Percentiles rank a stretch among this genome's conserved stretches.
Conservation (phyloP, 495 filamentous ascomycete species). For the Penicillium egyptiacum region DNA sequence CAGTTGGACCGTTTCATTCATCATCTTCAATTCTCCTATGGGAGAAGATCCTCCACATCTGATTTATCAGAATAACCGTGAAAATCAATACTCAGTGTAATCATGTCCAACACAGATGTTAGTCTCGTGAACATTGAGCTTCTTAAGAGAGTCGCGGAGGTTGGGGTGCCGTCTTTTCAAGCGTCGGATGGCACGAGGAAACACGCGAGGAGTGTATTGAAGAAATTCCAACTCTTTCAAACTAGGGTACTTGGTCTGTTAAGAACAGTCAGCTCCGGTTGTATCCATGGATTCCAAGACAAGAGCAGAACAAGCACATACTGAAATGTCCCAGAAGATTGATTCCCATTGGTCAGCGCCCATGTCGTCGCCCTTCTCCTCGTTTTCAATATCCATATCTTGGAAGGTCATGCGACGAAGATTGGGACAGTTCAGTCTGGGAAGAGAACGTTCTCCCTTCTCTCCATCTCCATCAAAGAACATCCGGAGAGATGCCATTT, state of each 20-base stretch:
- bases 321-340: constrained; percentile 1
- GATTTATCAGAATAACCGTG: too few species aligned
- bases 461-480: too few species aligned
- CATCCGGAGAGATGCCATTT: neutral
- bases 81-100: too few species aligned
- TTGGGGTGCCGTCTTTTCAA: neutral
- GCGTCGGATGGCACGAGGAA: neutral
- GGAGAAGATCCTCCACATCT: too few species aligned
- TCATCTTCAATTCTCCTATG: too few species aligned
- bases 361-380: too few species aligned
- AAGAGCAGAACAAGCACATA: neutral
- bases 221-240: neutral
- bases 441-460: neutral
- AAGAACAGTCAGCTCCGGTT: neutral
- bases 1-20: too few species aligned
- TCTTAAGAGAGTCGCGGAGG: neutral
- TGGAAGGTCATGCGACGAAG: neutral
- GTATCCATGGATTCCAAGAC: too few species aligned
- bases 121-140: too few species aligned
- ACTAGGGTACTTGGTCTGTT: neutral
- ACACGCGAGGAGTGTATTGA: neutral
- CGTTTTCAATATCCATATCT: too few species aligned
- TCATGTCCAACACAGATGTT: too few species aligned
- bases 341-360: neutral
- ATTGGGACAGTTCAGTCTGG: neutral